Percentiles rank a stretch among this genome's conserved stretches.
Conservation (phyloP, 805 yeast species). For the Lachancea meyersii region DNA sequence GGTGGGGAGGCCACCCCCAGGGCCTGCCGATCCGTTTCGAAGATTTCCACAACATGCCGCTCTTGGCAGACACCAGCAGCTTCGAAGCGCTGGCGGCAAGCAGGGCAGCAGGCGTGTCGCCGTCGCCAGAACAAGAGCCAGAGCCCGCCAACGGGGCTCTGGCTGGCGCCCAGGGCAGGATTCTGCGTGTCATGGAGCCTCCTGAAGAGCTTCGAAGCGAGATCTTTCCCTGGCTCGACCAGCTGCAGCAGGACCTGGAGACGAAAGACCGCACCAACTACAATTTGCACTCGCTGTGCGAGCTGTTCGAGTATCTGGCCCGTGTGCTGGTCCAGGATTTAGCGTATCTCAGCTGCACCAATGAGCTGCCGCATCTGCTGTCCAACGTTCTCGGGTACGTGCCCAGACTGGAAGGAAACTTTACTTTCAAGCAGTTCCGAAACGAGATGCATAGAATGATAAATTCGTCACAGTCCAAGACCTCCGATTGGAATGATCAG, state of each 20-base stretch:
- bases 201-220: constrained; percentile 18
- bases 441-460: constrained; percentile 11
- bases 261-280: constrained; percentile 30
- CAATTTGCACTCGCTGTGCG: constrained; percentile 28
- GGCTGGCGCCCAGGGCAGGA: constrained; percentile 4
- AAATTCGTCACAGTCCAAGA: constrained; percentile 3
- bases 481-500: constrained; percentile 8
- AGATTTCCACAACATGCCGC: constrained; percentile 19
- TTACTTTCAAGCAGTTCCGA: constrained; percentile 16
- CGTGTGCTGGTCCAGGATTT: constrained; percentile 28
- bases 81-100: constrained; percentile 6
- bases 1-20: constrained; percentile 9
- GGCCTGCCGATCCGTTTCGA: constrained; percentile 10
- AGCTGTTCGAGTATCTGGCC: constrained; percentile 31
- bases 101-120: constrained; percentile 5
- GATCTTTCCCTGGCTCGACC: constrained; percentile 31
- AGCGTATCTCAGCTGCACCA: constrained; percentile 22
- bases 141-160: not conserved
- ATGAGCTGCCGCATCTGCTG: constrained; percentile 24
- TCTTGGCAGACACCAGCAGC: constrained; percentile 16
- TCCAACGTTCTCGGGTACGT: constrained; percentile 26
- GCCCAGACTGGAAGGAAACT: constrained; percentile 25
- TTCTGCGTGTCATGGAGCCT: constrained; percentile 18
- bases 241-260: constrained; percentile 24
- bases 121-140: constrained; percentile 1